Evolutionary conservation across 116 monocot species (phyloP), one percentile per base, ranked within the genome.

Genomic region (Iris pallida): DNA sequence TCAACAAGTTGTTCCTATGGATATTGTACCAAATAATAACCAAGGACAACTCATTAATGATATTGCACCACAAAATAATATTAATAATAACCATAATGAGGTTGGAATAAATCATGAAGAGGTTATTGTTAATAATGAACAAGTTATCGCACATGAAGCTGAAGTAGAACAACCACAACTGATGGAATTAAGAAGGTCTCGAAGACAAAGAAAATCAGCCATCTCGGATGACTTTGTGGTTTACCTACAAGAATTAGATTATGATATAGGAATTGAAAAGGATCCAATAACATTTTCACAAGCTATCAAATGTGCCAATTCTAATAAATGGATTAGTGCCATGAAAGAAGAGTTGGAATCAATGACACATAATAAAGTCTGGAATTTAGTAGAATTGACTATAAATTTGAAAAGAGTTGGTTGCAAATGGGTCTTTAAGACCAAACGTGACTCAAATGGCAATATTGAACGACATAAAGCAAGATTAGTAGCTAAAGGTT

Each of bases 401-500:
- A 17, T 47, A 64, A 11, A 16, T 15, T 16, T 4, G 1, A 64
- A 47, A 47, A 16, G 1, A n/a, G 0, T 64, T 18, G 64, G 47
- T 5, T 64, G 46, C 47, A 64, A 64, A 64, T 17, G 17, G 61
- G 61, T 42, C 13, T 41, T 40, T 41, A 61, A 61, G 8, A 61
- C 10, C 14, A 61, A 61, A 6, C 64, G 13, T 47, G 46, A 64
- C 15, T 47, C 46, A 15, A 64, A 16, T 7, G 47, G 18, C 16
- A 64, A 64, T 47, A 64, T 64, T 8, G 47, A 64, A 18, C 8
- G 46, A 64, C 47, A 47, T 11, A 64, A 61, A 43, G 61, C 20
- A 0, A 42, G 42, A 43, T n/a, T 61, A 42, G 61, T 61, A 12
- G 42, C 14, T 2, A 61, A 43, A n/a, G 7, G 20, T 13, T 42